Conservation (phyloP, 345 rosid genomes). For the Raphanus sativus region DNA sequence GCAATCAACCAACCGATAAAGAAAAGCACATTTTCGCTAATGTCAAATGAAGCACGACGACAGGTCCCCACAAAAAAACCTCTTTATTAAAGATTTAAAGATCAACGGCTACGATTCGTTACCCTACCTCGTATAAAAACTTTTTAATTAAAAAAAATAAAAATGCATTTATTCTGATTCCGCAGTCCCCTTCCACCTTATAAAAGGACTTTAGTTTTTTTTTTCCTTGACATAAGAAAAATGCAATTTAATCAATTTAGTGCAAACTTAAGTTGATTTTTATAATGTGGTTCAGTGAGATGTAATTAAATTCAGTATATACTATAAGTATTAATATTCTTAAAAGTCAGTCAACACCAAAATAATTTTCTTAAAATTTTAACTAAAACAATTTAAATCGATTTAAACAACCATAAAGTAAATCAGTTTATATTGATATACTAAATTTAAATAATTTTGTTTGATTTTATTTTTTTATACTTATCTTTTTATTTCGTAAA, state of each 20-base stretch:
- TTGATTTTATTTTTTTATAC: too few species aligned
- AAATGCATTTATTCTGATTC: constrained; percentile 36
- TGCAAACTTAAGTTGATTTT: background rate
- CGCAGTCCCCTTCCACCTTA: background rate
- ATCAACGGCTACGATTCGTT: constrained; percentile 36
- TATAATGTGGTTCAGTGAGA: background rate
- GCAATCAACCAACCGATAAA: background rate
- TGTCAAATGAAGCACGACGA: constrained; percentile 37
- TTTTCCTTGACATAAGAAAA: too few species aligned
- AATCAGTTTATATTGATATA: too few species aligned
- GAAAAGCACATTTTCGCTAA: constrained; percentile 27
- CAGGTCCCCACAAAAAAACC: constrained; percentile 29
- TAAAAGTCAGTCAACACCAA: too few species aligned
- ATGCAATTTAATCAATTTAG: too few species aligned
- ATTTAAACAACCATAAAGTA: too few species aligned
- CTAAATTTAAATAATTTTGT: too few species aligned
- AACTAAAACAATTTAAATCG: too few species aligned
- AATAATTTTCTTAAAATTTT: too few species aligned
- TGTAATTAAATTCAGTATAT: background rate
- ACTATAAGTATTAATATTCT: background rate
- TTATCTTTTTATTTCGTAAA: too few species aligned
- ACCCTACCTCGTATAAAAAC: constrained; percentile 23
- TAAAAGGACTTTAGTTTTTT: background rate
- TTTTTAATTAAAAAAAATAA: constrained; percentile 15
- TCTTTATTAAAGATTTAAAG: background rate